These are phyloP conservation scores for Plectosphaerella sp. DNA, from an alignment of 2,329 filamentous ascomycete species.

Conservation along the genomic window DNA sequence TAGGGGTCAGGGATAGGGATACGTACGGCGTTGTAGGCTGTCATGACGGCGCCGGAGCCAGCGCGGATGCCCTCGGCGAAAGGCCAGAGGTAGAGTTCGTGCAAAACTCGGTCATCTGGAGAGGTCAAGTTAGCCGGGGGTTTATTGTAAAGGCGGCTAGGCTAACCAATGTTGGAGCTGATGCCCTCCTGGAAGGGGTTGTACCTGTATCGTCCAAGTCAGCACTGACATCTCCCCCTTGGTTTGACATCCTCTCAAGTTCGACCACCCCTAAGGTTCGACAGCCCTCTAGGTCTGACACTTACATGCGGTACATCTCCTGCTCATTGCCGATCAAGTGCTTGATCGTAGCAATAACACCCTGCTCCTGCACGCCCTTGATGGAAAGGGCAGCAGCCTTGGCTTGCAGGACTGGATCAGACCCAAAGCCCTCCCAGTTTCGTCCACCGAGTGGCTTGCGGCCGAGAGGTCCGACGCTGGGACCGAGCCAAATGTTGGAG, in stretches of 20 bases:
- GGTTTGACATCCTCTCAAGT: too few relatives aligned
- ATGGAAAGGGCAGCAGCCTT: conserved; percentile 76
- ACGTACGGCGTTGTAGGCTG: conserved; percentile 63
- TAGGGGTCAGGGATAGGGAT: not conserved
- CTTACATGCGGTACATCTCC: conserved; percentile 62
- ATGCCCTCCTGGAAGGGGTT: conserved; percentile 46
- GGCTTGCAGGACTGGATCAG: conserved; percentile 70
- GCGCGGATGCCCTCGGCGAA: conserved; percentile 77
- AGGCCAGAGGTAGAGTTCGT: conserved; percentile 83
- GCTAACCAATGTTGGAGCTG: conserved; percentile 70
- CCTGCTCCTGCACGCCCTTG: conserved; percentile 59
- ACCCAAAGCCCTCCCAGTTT: conserved; percentile 72
- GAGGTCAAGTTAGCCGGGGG: conserved; percentile 12
- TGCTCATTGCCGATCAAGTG: conserved; percentile 54
- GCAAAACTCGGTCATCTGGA: conserved; percentile 59
- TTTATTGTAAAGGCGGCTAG: not conserved
- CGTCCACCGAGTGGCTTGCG: conserved; percentile 69
- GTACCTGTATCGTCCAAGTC: conserved; percentile 42
- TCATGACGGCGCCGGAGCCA: conserved; percentile 85
- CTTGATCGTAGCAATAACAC: conserved; percentile 53
- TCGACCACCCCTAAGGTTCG: too few relatives aligned
- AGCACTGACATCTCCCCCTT: too few relatives aligned
- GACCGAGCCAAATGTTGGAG: conserved; percentile 66
- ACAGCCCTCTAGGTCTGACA: too few relatives aligned
- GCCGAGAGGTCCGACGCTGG: conserved; percentile 66